These are phyloP conservation scores for Puccinia hordei DNA, from an alignment of 1,284 basidiomycete genomes.

Conservation along the genomic window DNA sequence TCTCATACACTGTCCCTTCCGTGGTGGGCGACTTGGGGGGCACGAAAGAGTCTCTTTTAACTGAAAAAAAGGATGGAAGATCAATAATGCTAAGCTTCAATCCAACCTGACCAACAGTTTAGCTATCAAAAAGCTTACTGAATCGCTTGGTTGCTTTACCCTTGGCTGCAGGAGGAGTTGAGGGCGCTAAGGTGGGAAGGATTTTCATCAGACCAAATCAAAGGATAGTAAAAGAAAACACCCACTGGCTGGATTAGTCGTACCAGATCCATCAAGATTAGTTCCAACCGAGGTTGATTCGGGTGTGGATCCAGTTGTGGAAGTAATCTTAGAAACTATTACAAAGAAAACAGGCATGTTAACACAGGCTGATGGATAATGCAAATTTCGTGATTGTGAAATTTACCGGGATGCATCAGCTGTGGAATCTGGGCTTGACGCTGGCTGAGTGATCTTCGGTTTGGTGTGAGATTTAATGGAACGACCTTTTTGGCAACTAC, in stretches of 20 bases:
- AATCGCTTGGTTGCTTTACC: constrained; percentile 1
- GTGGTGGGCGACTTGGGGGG: constrained; percentile 13
- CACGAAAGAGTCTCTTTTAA: background rate
- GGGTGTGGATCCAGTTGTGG: background rate
- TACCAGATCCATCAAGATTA: constrained; percentile 24
- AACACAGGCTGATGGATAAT: background rate
- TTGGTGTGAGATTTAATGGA: constrained; percentile 23
- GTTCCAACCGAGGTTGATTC: constrained; percentile 40
- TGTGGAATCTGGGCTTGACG: constrained; percentile 15
- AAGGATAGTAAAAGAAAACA: background rate
- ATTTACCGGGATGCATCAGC: constrained; percentile 33
- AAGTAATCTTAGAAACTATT: constrained; percentile 13
- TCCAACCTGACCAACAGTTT: background rate
- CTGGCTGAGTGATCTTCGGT: background rate
- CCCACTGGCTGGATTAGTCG: background rate
- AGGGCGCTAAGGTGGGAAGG: background rate
- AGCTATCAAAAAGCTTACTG: background rate
- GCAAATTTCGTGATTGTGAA: background rate
- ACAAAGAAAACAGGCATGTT: background rate
- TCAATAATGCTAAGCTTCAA: background rate
- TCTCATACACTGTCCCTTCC: constrained; percentile 31
- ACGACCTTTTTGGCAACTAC: constrained; percentile 41
- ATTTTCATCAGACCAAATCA: no score
- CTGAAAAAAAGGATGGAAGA: background rate
- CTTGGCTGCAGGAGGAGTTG: background rate